Evolutionary conservation across 2,329 filamentous ascomycete species (phyloP).

Genomic region (Colletotrichum horii): DNA sequence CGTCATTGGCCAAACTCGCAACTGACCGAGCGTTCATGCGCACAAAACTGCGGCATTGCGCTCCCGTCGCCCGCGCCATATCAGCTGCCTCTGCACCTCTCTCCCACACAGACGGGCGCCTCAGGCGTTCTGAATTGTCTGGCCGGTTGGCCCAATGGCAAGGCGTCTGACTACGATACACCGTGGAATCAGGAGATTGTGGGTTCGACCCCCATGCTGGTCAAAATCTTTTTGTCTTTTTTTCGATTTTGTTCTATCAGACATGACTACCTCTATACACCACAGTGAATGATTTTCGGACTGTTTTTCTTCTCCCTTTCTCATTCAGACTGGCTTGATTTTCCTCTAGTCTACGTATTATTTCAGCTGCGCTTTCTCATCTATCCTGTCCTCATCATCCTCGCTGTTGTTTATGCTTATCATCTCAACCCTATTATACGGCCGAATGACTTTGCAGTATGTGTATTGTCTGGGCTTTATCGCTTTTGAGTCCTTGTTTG

Average conservation of each 20-base stretch:
- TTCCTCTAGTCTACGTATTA: background rate
- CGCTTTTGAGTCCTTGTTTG: fast-evolving
- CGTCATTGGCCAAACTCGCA: background rate
- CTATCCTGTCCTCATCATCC: too few relatives aligned
- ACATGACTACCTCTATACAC: too few relatives aligned
- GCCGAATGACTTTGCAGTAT: too few relatives aligned
- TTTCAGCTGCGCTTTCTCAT: too few relatives aligned
- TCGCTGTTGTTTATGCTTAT: too few relatives aligned
- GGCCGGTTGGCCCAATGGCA: conserved; percentile 41
- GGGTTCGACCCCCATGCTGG: conserved; percentile 22
- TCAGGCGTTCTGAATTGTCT: background rate
- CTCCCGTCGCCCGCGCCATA: background rate
- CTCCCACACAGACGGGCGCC: background rate
- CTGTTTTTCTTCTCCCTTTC: background rate
- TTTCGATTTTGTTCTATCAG: too few relatives aligned
- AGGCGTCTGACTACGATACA: conserved; percentile 46
- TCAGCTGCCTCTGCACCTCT: fast-evolving
- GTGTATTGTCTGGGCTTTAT: too few relatives aligned
- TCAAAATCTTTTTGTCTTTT: background rate
- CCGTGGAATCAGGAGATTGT: conserved; percentile 21
- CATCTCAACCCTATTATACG: too few relatives aligned
- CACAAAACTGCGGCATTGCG: background rate
- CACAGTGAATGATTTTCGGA: too few relatives aligned
- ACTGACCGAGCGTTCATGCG: background rate
- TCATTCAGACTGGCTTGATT: background rate